Conservation (phyloP, 768 basidiomycete species). For the Cyclocybe cylindracea region DNA sequence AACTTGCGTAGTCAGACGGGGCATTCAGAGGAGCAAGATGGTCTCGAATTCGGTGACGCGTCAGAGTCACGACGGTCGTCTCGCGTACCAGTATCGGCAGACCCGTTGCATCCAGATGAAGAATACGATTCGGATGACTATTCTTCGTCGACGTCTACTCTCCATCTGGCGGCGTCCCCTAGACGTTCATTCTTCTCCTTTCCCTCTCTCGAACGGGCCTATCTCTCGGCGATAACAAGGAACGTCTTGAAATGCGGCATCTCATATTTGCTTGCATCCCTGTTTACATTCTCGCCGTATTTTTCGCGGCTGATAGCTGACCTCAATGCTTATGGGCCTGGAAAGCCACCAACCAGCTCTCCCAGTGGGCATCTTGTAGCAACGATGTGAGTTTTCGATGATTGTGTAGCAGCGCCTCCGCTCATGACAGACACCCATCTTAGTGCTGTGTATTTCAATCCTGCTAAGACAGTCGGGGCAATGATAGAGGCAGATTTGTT, state of each 20-base stretch:
- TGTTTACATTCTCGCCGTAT: constrained; percentile 88
- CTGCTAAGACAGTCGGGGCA: constrained; percentile 88
- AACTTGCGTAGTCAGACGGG: background rate
- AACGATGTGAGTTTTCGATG: constrained; percentile 65
- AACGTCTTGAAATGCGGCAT: constrained; percentile 91
- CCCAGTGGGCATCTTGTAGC: constrained; percentile 91
- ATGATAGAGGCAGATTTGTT: constrained; percentile 92
- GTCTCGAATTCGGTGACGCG: background rate
- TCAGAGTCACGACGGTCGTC: too few relatives aligned
- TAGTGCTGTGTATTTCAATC: constrained; percentile 88
- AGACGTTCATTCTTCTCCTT: constrained; percentile 4
- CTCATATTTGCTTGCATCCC: constrained; percentile 85
- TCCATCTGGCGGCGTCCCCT: background rate
- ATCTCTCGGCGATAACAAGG: constrained; percentile 47
- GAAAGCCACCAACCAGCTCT: constrained; percentile 53
- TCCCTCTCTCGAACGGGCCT: constrained; percentile 33
- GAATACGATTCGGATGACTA: constrained; percentile 19
- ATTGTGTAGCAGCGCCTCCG: background rate
- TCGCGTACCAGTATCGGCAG: too few relatives aligned
- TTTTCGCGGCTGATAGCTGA: constrained; percentile 72
- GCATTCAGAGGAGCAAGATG: constrained; percentile 2
- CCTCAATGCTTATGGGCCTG: constrained; percentile 51
- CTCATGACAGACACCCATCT: background rate
- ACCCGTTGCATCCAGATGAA: background rate
- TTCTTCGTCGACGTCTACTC: constrained; percentile 6